A percentile compares a stretch with the other conserved stretches of the same genome.
These are phyloP conservation scores for Sarocladiaceae sp. DNA, from an alignment of 2,329 filamentous ascomycete genomes.

Conservation along the genomic window DNA sequence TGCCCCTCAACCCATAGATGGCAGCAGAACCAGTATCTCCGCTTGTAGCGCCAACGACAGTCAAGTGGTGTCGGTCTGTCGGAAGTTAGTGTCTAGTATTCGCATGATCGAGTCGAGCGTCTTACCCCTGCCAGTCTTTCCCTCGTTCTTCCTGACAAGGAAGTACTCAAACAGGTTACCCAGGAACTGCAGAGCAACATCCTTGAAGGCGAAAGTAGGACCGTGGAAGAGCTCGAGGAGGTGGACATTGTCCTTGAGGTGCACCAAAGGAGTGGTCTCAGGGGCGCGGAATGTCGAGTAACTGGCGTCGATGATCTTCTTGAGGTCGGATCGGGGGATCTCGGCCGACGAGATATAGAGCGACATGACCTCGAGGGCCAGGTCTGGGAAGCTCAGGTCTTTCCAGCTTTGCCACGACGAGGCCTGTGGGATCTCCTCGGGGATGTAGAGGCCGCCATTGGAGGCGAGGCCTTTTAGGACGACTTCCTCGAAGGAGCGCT, in stretches of 20 bases:
- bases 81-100: not conserved
- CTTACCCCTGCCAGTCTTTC: constrained; percentile 55
- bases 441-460: constrained; percentile 87
- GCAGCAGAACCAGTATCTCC: constrained; percentile 91
- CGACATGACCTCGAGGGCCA: constrained; percentile 80
- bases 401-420: constrained; percentile 60
- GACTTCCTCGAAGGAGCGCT: constrained; percentile 88
- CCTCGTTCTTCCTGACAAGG: constrained; percentile 66
- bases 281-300: constrained; percentile 84
- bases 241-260: constrained; percentile 73
- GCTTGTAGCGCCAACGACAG: constrained; percentile 81
- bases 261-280: constrained; percentile 74
- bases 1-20: constrained; percentile 90
- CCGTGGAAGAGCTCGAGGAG: constrained; percentile 95
- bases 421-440: constrained; percentile 70
- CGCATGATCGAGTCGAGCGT: no score
- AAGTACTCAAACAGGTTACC: constrained; percentile 97
- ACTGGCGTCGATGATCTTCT: constrained; percentile 75
- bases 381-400: constrained; percentile 71
- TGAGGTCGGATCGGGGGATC: constrained; percentile 76
- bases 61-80: constrained; percentile 70
- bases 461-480: constrained; percentile 84
- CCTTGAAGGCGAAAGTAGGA: constrained; percentile 93
- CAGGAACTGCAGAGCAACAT: constrained; percentile 87
- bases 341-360: constrained; percentile 83